Evolutionary conservation across 1,284 basidiomycete genomes (phyloP), one percentile per base, ranked within the genome.

Genomic region (Irpex lacteus): DNA sequence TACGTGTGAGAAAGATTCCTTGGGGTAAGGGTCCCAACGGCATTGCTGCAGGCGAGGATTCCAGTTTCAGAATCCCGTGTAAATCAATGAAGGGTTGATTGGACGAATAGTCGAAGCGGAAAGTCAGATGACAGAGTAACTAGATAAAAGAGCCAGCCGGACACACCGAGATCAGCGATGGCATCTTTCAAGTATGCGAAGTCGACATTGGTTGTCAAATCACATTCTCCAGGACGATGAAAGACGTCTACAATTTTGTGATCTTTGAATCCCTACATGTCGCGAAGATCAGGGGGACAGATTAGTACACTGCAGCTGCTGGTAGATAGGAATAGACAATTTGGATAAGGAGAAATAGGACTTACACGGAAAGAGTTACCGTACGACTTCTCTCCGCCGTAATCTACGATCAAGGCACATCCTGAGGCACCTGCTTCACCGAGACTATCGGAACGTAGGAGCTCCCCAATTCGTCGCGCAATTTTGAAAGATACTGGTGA

Each of bases 171-270:
- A 62, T 85, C 86, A 0, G 76, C 74, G 65, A 96, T 78, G 0
- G 94, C 89, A 75, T 96, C 94, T 69, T 85, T 84, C 50, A 99
- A 81, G 73, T 94, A 94, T 0, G 88, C 85, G 77, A 99, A 99
- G 77, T 99, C 96, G 60, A 99, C 97, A 72, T 99, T 98, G 37
- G 92, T 90, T 0, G 98, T 99, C 59, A 99, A 78, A 75, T 99
- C 98, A 55, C 92, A 92, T 56, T 91, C 83, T 9, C 98, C 97
- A 0, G 97, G 96, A 8, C 84, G 78, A 62, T 90, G 82, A 71
- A 99, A 96, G 0, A 94, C 83, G 72, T 96, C 92, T 0, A 95
- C 92, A 19, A 96, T 86, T 67, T 90, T 82, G 75, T 99, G 98
- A 34, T 88, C 81, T 70, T 90, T 89, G 83, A 99, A 98, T 0